phyloP scores from a whole-genome alignment of 2,329 filamentous ascomycete species.

The Cryphonectria radicalis region DNA sequence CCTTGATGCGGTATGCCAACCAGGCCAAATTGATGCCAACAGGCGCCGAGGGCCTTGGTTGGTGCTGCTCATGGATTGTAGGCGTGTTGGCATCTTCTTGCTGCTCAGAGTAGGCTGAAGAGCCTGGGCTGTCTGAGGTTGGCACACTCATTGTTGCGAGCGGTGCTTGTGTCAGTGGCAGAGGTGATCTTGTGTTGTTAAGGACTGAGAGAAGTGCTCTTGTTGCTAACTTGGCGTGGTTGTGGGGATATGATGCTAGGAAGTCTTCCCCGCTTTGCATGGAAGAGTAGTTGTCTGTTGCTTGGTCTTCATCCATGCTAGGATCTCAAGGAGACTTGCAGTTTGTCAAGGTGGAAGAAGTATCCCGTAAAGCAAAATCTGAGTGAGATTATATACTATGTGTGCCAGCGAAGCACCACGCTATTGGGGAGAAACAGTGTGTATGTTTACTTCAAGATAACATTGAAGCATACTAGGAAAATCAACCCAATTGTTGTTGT shows the following conservation, averaged over 20 bases:
- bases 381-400: background rate
- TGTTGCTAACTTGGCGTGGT: background rate
- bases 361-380: background rate
- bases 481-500: background rate
- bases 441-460: background rate
- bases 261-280: background rate
- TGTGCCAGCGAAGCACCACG: background rate
- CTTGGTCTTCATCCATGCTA: background rate
- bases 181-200: background rate
- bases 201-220: background rate
- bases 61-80: background rate
- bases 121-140: background rate
- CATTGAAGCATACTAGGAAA: no score
- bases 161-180: background rate
- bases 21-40: background rate
- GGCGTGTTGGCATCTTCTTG: background rate
- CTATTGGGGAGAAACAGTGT: background rate
- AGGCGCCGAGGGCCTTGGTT: background rate
- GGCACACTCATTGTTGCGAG: background rate
- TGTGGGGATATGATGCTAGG: background rate
- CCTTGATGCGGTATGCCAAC: background rate
- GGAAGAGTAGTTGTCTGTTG: background rate
- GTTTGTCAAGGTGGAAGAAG: background rate
- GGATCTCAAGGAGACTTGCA: background rate
- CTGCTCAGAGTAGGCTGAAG: background rate